These are phyloP conservation scores for Stagonosporopsis chrysanthemi DNA, from an alignment of 2,329 filamentous ascomycete genomes.

Conservation along the genomic window DNA sequence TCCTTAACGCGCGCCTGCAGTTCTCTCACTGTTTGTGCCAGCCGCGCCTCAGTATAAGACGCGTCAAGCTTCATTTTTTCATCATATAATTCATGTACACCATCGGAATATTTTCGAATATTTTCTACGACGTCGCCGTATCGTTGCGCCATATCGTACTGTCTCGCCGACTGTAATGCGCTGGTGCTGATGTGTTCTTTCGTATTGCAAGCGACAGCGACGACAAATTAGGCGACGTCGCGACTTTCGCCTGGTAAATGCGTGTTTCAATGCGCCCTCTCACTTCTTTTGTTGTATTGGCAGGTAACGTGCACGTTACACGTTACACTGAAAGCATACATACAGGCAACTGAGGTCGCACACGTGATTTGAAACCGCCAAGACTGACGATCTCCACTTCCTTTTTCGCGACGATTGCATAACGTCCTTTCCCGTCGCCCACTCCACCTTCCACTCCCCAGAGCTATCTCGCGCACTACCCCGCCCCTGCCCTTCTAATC, in stretches of 20 bases:
- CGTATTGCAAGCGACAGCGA: conserved; percentile 5
- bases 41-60: conserved; percentile 58
- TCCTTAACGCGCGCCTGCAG: conserved; percentile 63
- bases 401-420: conserved; percentile 30
- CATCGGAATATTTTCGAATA: conserved; percentile 41
- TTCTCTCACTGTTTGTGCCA: conserved; percentile 73
- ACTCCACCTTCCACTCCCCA: conserved; percentile 22
- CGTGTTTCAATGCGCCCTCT: background rate
- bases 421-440: conserved; percentile 30
- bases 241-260: background rate
- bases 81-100: conserved; percentile 33
- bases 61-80: conserved; percentile 49
- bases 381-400: conserved; percentile 27
- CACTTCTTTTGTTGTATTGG: background rate
- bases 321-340: conserved; percentile 5
- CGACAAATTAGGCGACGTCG: conserved; percentile 10
- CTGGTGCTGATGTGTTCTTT: conserved; percentile 7
- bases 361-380: conserved; percentile 36
- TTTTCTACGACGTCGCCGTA: conserved; percentile 26
- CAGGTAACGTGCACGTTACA: background rate
- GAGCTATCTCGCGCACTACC: conserved; percentile 17
- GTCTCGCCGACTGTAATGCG: background rate
- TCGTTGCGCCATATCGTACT: conserved; percentile 33
- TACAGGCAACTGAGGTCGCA: background rate
- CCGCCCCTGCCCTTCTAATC: conserved; percentile 25